Evolutionary conservation across 2,329 filamentous ascomycete genomes (phyloP).

Genomic region (Dryadomyces quercivorus): DNA sequence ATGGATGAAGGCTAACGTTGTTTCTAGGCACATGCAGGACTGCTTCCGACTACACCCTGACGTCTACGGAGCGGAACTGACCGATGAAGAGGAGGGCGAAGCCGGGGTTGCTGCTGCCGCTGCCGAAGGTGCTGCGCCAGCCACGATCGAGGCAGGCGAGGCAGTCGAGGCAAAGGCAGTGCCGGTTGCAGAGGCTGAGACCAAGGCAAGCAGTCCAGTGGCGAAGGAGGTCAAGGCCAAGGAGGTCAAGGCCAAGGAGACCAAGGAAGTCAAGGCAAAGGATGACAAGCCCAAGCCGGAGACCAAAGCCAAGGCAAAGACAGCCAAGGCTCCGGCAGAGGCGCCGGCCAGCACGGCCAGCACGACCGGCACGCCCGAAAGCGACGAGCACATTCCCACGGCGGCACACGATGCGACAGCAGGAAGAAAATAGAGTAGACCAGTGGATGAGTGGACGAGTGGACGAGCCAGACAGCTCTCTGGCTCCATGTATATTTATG

Average conservation of each 20-base stretch:
- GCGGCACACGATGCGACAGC: neutral
- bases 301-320: neutral
- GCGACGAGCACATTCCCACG: neutral
- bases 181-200: neutral
- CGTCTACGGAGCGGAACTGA: conserved; percentile 79
- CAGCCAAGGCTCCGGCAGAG: neutral
- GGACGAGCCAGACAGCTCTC: neutral
- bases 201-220: too few relatives aligned
- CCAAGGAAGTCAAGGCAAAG: neutral
- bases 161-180: neutral
- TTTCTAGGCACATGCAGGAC: conserved; percentile 77
- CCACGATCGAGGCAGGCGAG: neutral
- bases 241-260: neutral
- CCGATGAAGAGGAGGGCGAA: conserved; percentile 50
- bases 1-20: conserved; percentile 5
- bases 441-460: neutral
- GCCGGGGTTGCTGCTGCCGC: too few relatives aligned
- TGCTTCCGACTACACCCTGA: conserved; percentile 93
- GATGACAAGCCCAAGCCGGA: neutral
- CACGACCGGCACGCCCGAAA: neutral
- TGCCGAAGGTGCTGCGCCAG: neutral
- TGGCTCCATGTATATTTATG: conserved; percentile 2
- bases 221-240: neutral
- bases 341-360: neutral
- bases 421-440: neutral